A percentile compares a stretch with the other conserved stretches of the same genome.
Conservation (phyloP, 2,329 filamentous ascomycete species). For the Pseudogymnoascus sp. region DNA sequence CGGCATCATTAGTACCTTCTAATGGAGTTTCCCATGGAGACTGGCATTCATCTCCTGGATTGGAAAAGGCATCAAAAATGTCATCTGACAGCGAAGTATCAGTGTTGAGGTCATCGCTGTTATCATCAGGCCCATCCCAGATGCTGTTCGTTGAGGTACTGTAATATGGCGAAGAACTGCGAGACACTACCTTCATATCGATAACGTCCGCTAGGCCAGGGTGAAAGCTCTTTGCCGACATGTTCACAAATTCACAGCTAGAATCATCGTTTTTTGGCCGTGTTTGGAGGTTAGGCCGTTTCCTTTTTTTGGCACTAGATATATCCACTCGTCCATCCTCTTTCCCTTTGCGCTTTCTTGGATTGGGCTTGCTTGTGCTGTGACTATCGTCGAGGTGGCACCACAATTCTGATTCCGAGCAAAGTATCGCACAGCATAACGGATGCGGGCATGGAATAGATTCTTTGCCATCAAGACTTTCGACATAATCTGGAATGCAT, state of each 20-base stretch:
- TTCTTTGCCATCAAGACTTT: background rate
- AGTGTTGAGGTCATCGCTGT: slow-evolving; percentile 6
- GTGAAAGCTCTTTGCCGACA: slow-evolving; percentile 9
- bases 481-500: background rate
- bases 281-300: background rate
- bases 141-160: slow-evolving; percentile 9
- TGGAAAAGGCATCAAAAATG: slow-evolving; percentile 12
- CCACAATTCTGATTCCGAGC: background rate
- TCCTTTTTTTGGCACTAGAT: background rate
- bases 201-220: slow-evolving; percentile 8
- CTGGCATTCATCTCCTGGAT: slow-evolving; percentile 11
- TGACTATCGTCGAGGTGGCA: background rate
- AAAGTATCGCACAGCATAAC: background rate
- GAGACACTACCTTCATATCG: slow-evolving; percentile 11
- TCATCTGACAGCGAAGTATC: slow-evolving; percentile 15
- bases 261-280: background rate
- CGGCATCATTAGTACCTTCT: slow-evolving; percentile 11
- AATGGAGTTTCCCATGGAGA: slow-evolving; percentile 13
- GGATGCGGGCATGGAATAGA: background rate
- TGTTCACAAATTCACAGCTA: background rate
- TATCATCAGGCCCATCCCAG: slow-evolving; percentile 12
- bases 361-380: background rate
- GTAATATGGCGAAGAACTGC: slow-evolving; percentile 10
- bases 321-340: background rate
- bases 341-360: background rate